Conservation (phyloP, 2,329 filamentous ascomycete genomes). For the Zymoseptoria brevis region DNA sequence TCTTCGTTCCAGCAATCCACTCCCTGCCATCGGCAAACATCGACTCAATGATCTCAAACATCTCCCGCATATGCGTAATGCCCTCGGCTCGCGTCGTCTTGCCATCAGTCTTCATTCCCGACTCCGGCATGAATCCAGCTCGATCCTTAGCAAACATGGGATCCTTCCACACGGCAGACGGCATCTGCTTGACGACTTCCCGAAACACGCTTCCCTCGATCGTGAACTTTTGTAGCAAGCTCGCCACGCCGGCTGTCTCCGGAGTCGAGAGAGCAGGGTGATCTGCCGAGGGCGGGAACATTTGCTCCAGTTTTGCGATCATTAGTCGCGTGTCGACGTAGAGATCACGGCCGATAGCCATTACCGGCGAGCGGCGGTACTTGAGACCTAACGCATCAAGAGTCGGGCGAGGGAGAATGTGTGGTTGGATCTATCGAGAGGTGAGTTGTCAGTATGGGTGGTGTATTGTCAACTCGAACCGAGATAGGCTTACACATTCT, state of each 20-base stretch:
- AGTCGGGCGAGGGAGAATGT: conserved; percentile 58
- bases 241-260: conserved; percentile 39
- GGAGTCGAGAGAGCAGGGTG: conserved; percentile 30
- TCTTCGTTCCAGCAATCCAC: conserved; percentile 52
- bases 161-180: conserved; percentile 49
- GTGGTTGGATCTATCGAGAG: conserved; percentile 49
- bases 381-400: conserved; percentile 52
- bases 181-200: conserved; percentile 49
- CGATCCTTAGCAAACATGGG: conserved; percentile 54
- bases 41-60: conserved; percentile 53
- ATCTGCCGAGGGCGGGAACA: conserved; percentile 37
- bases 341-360: conserved; percentile 58
- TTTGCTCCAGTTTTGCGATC: conserved; percentile 53
- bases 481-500: conserved; percentile 52
- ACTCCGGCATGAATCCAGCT: conserved; percentile 37
- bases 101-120: conserved; percentile 34
- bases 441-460: conserved; percentile 2
- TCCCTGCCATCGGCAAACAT: conserved; percentile 58
- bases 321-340: conserved; percentile 66
- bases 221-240: conserved; percentile 49
- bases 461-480: neutral
- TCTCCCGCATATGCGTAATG: conserved; percentile 46
- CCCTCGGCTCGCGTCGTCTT: conserved; percentile 47
- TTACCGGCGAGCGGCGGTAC: conserved; percentile 62
- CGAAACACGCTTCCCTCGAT: conserved; percentile 52